A percentile compares a stretch with the other conserved stretches of the same genome.
Conservation (phyloP, 2,329 filamentous ascomycete species). For the Cladosporium sp. region DNA sequence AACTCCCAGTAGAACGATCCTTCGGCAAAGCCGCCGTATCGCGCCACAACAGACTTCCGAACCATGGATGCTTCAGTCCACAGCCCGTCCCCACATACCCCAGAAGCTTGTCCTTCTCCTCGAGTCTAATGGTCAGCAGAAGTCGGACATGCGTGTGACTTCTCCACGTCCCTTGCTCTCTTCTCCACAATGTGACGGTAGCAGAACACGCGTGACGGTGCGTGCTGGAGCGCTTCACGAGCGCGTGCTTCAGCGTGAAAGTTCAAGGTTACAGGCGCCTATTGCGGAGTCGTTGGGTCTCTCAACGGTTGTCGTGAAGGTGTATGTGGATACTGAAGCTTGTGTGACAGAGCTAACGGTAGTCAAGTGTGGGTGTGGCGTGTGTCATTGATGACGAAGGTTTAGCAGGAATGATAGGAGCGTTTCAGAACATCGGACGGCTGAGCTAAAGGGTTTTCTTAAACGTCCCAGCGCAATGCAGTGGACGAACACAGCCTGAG, state of each 20-base stretch:
- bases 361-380: constrained; percentile 23
- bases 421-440: neutral
- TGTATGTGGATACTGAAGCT: constrained; percentile 5
- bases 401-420: neutral
- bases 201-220: constrained; percentile 4
- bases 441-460: neutral
- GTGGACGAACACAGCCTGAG: constrained; percentile 1
- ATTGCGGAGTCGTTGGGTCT: constrained; percentile 14
- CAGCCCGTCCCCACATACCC: constrained; percentile 45
- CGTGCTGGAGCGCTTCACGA: constrained; percentile 10
- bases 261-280: constrained; percentile 19
- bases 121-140: constrained; percentile 8
- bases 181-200: constrained; percentile 13
- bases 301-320: constrained; percentile 3
- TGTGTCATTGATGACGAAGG: constrained; percentile 24
- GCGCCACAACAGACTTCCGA: constrained; percentile 7
- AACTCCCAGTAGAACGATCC: constrained; percentile 9
- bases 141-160: neutral
- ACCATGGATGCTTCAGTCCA: constrained; percentile 37
- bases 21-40: constrained; percentile 17
- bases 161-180: neutral
- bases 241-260: constrained; percentile 17
- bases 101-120: constrained; percentile 2
- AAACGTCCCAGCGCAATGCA: neutral
- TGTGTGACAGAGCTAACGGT: constrained; percentile 16